Conservation (phyloP, 768 basidiomycete genomes). For the Macrolepiota dolichaula region DNA sequence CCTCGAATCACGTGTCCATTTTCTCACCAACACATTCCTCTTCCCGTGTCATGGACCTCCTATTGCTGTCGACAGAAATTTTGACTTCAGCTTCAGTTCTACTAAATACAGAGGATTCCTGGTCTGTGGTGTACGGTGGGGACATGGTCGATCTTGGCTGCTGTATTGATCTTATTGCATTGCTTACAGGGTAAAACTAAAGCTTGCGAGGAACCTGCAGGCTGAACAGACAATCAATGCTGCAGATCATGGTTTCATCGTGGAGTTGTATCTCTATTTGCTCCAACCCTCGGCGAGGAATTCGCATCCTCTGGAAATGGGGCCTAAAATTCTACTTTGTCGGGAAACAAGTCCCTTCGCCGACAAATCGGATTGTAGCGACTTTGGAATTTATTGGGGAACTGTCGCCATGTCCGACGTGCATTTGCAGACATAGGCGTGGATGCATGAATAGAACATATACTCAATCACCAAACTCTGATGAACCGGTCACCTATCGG, state of each 20-base stretch:
- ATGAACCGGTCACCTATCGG: neutral
- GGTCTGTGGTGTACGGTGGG: neutral
- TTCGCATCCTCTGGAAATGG: neutral
- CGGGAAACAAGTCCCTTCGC: neutral
- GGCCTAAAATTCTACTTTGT: neutral
- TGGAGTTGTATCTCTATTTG: neutral
- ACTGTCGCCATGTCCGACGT: too few relatives aligned
- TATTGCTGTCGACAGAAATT: neutral
- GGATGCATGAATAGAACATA: neutral
- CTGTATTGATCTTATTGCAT: neutral
- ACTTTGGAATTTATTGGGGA: neutral
- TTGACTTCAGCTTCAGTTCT: neutral
- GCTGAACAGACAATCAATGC: neutral
- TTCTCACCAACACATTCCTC: neutral
- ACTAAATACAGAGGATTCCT: neutral
- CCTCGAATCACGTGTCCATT: neutral
- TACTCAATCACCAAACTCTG: neutral
- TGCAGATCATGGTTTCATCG: neutral
- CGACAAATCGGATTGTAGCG: neutral
- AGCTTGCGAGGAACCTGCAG: neutral
- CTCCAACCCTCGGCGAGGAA: neutral
- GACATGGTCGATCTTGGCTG: neutral
- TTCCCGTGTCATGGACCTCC: neutral
- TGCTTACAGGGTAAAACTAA: neutral
- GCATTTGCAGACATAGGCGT: neutral